Conservation (phyloP, 805 yeast species). For the Yamadazyma sp. region DNA sequence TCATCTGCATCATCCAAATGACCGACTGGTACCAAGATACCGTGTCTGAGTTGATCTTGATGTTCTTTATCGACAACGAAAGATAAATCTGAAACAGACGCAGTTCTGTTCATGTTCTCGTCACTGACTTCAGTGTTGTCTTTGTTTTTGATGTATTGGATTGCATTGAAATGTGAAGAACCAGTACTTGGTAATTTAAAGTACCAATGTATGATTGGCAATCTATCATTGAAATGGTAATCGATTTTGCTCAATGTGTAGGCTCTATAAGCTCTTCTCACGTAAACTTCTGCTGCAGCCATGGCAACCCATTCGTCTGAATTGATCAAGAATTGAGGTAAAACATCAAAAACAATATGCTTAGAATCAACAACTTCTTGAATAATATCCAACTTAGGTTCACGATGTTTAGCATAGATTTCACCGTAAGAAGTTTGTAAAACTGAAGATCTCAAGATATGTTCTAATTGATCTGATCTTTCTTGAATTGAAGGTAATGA, state of each 20-base stretch:
- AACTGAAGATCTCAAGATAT: slow-evolving; percentile 87
- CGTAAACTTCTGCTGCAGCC: slow-evolving; percentile 96
- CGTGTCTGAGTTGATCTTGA: slow-evolving; percentile 73
- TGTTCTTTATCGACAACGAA: slow-evolving; percentile 71
- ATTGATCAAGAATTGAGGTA: slow-evolving; percentile 84
- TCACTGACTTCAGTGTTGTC: slow-evolving; percentile 30
- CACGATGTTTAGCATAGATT: slow-evolving; percentile 66
- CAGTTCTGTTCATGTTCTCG: slow-evolving; percentile 68
- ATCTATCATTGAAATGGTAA: slow-evolving; percentile 51
- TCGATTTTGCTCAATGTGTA: slow-evolving; percentile 78
- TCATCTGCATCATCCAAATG: slow-evolving; percentile 92
- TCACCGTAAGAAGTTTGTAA: slow-evolving; percentile 89
- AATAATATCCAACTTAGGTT: slow-evolving; percentile 76
- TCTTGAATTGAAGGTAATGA: slow-evolving; percentile 95
- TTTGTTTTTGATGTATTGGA: slow-evolving; percentile 44
- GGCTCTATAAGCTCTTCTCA: slow-evolving; percentile 96
- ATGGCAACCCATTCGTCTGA: slow-evolving; percentile 84
- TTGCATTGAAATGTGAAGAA: slow-evolving; percentile 71
- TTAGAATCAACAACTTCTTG: slow-evolving; percentile 94
- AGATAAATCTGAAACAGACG: slow-evolving; percentile 89
- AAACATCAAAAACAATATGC: slow-evolving; percentile 93
- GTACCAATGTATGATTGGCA: slow-evolving; percentile 82
- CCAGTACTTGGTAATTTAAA: slow-evolving; percentile 77
- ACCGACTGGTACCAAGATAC: slow-evolving; percentile 74
- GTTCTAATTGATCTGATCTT: slow-evolving; percentile 96